Conservation (phyloP, 306 rosid genomes). For the Gastrolobium bilobum region DNA sequence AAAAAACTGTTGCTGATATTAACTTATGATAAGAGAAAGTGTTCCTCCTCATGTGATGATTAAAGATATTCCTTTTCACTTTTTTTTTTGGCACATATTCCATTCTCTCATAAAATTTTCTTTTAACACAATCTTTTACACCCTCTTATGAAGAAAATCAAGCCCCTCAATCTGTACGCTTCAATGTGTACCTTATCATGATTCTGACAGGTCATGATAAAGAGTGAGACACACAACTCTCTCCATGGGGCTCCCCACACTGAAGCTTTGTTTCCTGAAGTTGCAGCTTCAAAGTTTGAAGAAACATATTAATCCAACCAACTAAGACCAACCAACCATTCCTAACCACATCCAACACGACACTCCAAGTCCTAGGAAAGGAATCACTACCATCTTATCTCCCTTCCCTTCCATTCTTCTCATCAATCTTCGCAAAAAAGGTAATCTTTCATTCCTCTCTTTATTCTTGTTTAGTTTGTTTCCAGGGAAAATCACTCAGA, state of each 20-base stretch:
- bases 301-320: too few species aligned
- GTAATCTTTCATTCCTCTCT: conserved; percentile 34
- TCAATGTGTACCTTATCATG: too few species aligned
- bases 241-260: not conserved
- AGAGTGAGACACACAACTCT: not conserved
- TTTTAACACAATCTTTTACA: too few species aligned
- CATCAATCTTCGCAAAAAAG: conserved; percentile 23
- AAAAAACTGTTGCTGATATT: not conserved
- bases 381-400: conserved; percentile 12
- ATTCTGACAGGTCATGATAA: conserved; percentile 14
- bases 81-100: too few species aligned
- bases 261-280: not conserved
- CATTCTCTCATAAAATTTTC: too few species aligned
- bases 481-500: conserved; percentile 9
- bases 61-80: too few species aligned
- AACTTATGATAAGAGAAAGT: not conserved
- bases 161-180: too few species aligned
- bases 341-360: conserved; percentile 33
- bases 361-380: conserved; percentile 38
- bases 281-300: too few species aligned
- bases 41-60: not conserved
- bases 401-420: conserved; percentile 35
- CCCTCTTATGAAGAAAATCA: too few species aligned
- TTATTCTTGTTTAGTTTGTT: not conserved
- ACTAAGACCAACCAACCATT: conserved; percentile 1